A percentile compares a stretch with the other conserved stretches of the same genome.
phyloP scores from a whole-genome alignment of 176 grass and related monocot species.

The Triticum timopheevii region DNA sequence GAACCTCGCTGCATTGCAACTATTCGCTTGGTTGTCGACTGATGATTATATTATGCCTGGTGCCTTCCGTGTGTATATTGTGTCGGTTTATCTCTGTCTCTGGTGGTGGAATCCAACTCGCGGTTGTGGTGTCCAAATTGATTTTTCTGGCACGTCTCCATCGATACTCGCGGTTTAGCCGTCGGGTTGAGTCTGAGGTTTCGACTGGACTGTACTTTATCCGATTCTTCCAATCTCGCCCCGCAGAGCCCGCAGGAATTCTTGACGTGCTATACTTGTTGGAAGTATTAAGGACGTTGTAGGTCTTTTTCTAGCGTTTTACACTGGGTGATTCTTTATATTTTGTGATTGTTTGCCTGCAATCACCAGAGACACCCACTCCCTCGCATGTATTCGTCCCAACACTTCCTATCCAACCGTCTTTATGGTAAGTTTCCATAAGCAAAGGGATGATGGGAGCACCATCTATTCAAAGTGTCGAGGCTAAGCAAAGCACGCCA shows the following conservation, averaged over 20 bases:
- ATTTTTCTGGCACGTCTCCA: neutral
- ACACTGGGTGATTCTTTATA: too few relatives aligned
- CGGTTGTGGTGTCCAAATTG: neutral
- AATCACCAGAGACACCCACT: too few relatives aligned
- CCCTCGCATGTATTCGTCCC: neutral
- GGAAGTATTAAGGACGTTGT: neutral
- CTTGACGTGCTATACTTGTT: too few relatives aligned
- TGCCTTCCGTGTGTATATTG: neutral
- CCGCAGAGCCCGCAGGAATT: neutral
- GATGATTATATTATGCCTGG: neutral
- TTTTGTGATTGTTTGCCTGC: too few relatives aligned
- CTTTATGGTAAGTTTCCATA: neutral
- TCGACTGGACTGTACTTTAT: neutral
- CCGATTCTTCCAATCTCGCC: neutral
- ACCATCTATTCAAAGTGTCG: neutral
- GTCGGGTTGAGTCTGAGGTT: neutral
- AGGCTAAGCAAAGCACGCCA: neutral
- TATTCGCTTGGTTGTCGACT: constrained; percentile 17
- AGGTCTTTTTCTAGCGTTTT: neutral
- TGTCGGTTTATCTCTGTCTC: neutral
- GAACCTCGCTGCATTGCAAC: constrained; percentile 3
- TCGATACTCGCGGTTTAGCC: neutral
- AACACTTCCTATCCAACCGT: neutral
- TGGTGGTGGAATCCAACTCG: neutral
- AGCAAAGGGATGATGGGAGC: neutral